Conservation (phyloP, 2,329 filamentous ascomycete genomes). For the Ophiocordyceps camponoti-saundersi region DNA sequence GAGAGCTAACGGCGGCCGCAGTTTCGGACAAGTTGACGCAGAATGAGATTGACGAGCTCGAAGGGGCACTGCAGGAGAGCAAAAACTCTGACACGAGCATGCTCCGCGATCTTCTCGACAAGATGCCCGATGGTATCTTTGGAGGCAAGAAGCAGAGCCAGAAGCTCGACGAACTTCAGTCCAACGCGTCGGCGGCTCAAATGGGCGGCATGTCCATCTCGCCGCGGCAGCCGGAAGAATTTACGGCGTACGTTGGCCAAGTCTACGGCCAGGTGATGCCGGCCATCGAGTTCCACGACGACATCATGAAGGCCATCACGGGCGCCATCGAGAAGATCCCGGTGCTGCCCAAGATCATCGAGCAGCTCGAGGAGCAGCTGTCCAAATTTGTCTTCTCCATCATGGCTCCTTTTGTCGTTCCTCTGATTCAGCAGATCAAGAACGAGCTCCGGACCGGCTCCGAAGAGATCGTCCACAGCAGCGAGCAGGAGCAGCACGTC, state of each 20-base stretch:
- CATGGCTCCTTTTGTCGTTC: constrained; percentile 73
- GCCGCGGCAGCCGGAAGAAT: constrained; percentile 69
- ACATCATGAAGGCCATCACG: constrained; percentile 64
- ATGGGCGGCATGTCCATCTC: constrained; percentile 59
- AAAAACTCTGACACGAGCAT: constrained; percentile 51
- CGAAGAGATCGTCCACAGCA: constrained; percentile 73
- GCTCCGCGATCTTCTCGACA: constrained; percentile 62
- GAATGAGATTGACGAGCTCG: constrained; percentile 76
- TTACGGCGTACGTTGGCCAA: constrained; percentile 58
- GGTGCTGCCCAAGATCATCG: constrained; percentile 66
- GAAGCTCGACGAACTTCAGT: constrained; percentile 65
- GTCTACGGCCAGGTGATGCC: constrained; percentile 72
- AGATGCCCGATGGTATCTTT: constrained; percentile 67
- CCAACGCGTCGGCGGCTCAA: constrained; percentile 57
- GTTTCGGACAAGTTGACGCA: constrained; percentile 82
- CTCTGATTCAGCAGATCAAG: constrained; percentile 76
- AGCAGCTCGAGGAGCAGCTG: constrained; percentile 74
- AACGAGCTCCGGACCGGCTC: constrained; percentile 74
- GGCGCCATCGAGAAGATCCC: constrained; percentile 73
- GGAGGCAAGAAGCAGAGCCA: constrained; percentile 57
- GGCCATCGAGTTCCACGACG: constrained; percentile 79
- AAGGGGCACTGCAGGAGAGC: constrained; percentile 59
- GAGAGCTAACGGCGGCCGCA: constrained; percentile 7
- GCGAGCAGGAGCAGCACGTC: constrained; percentile 66
- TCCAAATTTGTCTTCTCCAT: constrained; percentile 85